Base-by-base conservation (phyloP, 1,139 yeast genomes). In the Scheffersomyces titani region DNA sequence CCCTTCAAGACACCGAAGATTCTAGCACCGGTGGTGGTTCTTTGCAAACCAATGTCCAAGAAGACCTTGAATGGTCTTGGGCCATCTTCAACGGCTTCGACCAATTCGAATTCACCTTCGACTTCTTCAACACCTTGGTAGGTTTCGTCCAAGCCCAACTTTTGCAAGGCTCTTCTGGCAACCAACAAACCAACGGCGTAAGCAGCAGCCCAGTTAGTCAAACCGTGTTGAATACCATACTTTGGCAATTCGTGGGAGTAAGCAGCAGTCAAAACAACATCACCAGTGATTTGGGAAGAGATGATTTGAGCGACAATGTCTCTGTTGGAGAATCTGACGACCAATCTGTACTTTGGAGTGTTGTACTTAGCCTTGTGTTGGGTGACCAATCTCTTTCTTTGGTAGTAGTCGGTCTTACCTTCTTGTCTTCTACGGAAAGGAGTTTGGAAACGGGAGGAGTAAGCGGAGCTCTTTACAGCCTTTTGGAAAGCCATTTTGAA, bases 1-100 rank as follows among this genome's bases (percentile, higher is more conserved):
- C 99, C 99, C 90, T 94, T 94, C 79, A 96, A 87, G 77, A 93
- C 98, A 90, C 98, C 99, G 75, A 94, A 94, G 80, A 94, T 87
- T 84, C 97, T 92, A 78, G 98, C 98, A 92, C 99, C 99, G 75
- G 98, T 93, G 85, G 99, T 94, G 84, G 99, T 92, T 89, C 99
- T 94, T 84, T 93, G 97, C 81, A 96, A 87, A 92, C 99, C 99
- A 77, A 94, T 93, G 80, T 94, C 99, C 78, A 94, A 89, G 92
- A 88, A 93, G 71, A 93, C 98, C 90, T 94, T 94, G 97, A 94
- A 96, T 78, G 99, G 99, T 83, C 99, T 91, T 85, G 99, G 99
- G 71, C 88, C 98, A 69, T 92, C 99, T 86, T 96, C 99, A 71
- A 92, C 98, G 69, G 98, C 98, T 88, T 94, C 97, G 74, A 98